A percentile compares a stretch with the other conserved stretches of the same genome.
phyloP scores from a whole-genome alignment of 1,284 basidiomycete genomes.

The Ganoderma leucocontextum region DNA sequence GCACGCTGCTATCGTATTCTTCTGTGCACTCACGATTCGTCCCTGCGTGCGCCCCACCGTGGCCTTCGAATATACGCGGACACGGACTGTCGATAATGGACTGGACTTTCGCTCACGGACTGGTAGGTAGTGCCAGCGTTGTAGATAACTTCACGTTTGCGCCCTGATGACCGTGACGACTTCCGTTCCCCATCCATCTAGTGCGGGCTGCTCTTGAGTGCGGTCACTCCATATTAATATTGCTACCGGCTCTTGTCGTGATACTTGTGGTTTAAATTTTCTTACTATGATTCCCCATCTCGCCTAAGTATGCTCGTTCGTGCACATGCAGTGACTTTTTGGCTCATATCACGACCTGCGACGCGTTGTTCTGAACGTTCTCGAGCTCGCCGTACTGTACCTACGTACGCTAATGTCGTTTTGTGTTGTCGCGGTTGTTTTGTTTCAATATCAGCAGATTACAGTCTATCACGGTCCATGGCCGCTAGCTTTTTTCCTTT shows the following conservation, averaged over 20 bases:
- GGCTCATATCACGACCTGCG: not conserved
- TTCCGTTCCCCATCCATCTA: not conserved
- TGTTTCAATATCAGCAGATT: not conserved
- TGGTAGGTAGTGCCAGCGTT: constrained; percentile 9
- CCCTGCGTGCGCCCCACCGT: not conserved
- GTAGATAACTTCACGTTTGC: constrained; percentile 2
- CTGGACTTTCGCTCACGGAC: constrained; percentile 4
- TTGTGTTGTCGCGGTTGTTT: not conserved
- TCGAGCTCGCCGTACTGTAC: not conserved
- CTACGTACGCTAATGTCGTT: not conserved
- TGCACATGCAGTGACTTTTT: not conserved
- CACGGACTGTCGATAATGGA: constrained; percentile 6
- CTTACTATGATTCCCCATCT: not conserved
- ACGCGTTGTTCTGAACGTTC: not conserved
- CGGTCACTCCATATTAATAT: not conserved
- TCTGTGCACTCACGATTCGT: constrained; percentile 1
- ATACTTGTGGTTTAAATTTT: not conserved
- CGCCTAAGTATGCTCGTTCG: not conserved
- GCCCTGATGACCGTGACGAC: constrained; percentile 10
- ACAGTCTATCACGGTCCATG: not conserved
- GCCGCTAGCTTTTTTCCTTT: not conserved
- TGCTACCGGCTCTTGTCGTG: not conserved
- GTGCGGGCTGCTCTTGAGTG: not conserved
- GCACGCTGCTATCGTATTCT: constrained; percentile 27
- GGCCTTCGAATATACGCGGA: not conserved